Conservation (phyloP, 768 basidiomycete species). For the Boletus pseudopeckii region DNA sequence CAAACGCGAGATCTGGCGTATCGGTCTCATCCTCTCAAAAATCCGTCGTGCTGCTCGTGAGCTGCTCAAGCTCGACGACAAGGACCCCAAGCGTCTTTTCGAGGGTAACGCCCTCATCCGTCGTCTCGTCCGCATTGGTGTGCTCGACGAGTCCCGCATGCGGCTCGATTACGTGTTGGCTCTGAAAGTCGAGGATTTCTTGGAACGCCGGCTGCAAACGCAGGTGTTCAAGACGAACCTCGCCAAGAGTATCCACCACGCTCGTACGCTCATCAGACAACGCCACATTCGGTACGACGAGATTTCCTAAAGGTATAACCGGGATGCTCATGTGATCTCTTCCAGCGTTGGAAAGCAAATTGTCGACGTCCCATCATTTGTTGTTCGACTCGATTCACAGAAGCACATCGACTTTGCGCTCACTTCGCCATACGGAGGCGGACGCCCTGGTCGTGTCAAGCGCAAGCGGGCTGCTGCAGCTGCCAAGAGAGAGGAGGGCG, state of each 20-base stretch:
- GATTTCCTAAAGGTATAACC: not conserved
- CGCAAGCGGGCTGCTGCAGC: conserved; percentile 95
- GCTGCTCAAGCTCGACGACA: conserved; percentile 98
- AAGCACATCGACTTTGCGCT: conserved; percentile 99
- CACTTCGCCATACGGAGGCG: conserved; percentile 95
- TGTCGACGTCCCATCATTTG: conserved; percentile 97
- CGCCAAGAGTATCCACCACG: conserved; percentile 98
- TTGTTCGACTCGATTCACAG: conserved; percentile 98
- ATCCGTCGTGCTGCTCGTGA: conserved; percentile 99
- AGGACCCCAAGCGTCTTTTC: conserved; percentile 99
- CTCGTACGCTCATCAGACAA: conserved; percentile 96
- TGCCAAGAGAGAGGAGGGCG: conserved; percentile 87
- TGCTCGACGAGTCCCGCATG: conserved; percentile 98
- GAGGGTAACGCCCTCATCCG: conserved; percentile 97
- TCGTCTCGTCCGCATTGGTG: conserved; percentile 98
- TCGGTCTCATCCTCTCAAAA: conserved; percentile 96
- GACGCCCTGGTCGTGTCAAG: conserved; percentile 94
- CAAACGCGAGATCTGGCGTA: conserved; percentile 99
- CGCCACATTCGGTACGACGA: conserved; percentile 88
- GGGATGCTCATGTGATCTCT: conserved; percentile 1
- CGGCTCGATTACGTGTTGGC: conserved; percentile 99
- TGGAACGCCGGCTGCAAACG: conserved; percentile 98
- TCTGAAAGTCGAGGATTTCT: conserved; percentile 98
- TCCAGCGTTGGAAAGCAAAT: conserved; percentile 95
- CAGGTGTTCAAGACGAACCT: conserved; percentile 99